phyloP scores from a whole-genome alignment of 352 stramenopile genomes.

The Nothophytophthora sp. region DNA sequence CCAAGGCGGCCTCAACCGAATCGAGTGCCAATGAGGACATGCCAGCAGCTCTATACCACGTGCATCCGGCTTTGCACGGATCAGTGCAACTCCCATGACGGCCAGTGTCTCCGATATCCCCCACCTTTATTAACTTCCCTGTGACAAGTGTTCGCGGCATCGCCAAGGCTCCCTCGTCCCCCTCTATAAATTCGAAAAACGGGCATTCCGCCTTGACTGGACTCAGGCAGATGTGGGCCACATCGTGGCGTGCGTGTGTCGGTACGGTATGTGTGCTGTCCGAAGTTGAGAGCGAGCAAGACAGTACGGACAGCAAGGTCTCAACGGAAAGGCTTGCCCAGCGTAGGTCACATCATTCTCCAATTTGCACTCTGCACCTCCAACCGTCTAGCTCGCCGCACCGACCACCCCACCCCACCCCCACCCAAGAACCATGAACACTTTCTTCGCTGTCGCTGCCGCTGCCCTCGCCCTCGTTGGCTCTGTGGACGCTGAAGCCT shows the following conservation, averaged over 20 bases:
- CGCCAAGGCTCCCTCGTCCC: too few relatives aligned
- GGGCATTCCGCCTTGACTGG: too few relatives aligned
- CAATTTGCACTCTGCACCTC: constrained; percentile 25
- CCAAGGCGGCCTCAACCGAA: too few relatives aligned
- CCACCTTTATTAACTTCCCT: too few relatives aligned
- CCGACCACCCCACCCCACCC: neutral
- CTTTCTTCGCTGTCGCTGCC: constrained; percentile 13
- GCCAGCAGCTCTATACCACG: too few relatives aligned
- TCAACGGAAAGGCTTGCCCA: neutral
- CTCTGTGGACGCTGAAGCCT: constrained; percentile 17
- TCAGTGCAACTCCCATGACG: too few relatives aligned
- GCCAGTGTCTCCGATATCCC: too few relatives aligned
- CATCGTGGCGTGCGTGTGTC: neutral
- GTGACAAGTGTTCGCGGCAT: too few relatives aligned
- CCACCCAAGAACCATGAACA: constrained; percentile 21
- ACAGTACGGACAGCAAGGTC: constrained; percentile 17
- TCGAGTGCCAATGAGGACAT: too few relatives aligned
- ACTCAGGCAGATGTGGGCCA: neutral
- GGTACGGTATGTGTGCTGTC: constrained; percentile 4
- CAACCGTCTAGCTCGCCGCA: neutral
- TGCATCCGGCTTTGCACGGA: too few relatives aligned
- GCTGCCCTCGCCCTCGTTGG: constrained; percentile 5
- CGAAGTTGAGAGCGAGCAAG: constrained; percentile 11
- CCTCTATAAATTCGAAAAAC: too few relatives aligned
- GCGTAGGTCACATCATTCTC: constrained; percentile 22